Base-by-base conservation (phyloP, 495 filamentous ascomycete species). In the Talaromyces stipitatus region DNA sequence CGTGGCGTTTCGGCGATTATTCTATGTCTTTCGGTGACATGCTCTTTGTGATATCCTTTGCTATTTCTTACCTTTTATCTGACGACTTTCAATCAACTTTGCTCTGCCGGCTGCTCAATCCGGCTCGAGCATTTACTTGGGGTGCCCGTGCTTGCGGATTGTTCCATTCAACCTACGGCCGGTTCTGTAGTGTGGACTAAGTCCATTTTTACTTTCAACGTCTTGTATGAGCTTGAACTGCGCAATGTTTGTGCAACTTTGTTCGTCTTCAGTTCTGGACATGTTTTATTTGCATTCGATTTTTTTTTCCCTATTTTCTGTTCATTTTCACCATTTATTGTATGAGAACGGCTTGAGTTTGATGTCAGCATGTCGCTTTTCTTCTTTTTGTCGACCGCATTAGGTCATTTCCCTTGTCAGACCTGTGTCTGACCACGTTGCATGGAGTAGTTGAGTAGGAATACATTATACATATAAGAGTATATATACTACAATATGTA, bases 301-400 rank as follows among this genome's bases (percentile, higher is more conserved):
- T 67, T 64, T 61, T 56, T 58, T 58, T 54, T 36, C 12, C 16
- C n/a, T 36, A 36, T 66, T 64, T 59, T 59, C 24, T 68, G 71
- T 73, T 66, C 69, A 72, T 66, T 62, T 61, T 56, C 56, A 64
- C 72, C 70, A 47, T 64, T 58, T 51, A 59, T 64, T 63, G 58
- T 24, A 66, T 58, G 43, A 47, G 24, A 47, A 12, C 43, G 23
- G 43, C 43, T 47, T 47, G 43, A 24, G 20, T 61, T 58, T 62
- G 51, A 30, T 54, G 61, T 65, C 58, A 63, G 64, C 55, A 57
- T 50, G 55, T 26, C 20, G 16, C 58, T 50, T 54, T 50, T n/a
- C 55, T 56, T 50, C 50, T 27, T 16, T 56, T 45, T 30, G 32
- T 41, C 32, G 27, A 22, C 24, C 8, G 24, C 27, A 30, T 51